Evolutionary conservation across 805 yeast genomes (phyloP).

Genomic region (Saccharomycopsis synnaedendra): DNA sequence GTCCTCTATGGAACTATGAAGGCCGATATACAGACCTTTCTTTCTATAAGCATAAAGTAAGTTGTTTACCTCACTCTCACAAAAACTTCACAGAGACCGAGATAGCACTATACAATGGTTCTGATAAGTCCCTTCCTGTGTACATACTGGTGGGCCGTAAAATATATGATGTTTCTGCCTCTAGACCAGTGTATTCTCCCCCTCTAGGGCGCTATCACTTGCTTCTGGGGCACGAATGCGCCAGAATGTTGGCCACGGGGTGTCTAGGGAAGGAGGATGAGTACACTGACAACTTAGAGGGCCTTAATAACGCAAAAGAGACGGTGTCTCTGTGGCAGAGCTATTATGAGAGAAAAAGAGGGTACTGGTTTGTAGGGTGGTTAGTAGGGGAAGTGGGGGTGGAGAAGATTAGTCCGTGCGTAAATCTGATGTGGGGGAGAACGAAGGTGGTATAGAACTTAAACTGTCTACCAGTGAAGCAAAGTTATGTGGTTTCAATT

Average conservation of each 20-base stretch:
- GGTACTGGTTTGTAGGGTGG: conserved; percentile 14
- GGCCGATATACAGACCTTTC: conserved; percentile 36
- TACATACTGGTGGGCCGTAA: conserved; percentile 48
- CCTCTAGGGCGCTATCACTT: conserved; percentile 43
- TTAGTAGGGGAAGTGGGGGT: background rate
- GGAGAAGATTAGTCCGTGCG: too few species aligned
- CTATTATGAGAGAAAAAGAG: conserved; percentile 3
- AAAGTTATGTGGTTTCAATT: too few species aligned
- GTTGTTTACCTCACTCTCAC: conserved; percentile 10
- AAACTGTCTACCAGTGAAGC: too few species aligned
- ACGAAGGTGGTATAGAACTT: too few species aligned
- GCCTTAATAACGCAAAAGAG: conserved; percentile 32
- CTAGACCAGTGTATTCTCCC: conserved; percentile 38
- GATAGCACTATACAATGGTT: conserved; percentile 41
- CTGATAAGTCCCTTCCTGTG: conserved; percentile 35
- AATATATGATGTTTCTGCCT: conserved; percentile 52
- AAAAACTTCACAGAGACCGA: conserved; percentile 31
- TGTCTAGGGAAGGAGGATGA: conserved; percentile 46
- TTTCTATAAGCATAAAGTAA: conserved; percentile 25
- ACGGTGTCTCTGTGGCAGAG: conserved; percentile 17
- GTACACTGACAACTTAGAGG: conserved; percentile 56
- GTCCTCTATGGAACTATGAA: conserved; percentile 20
- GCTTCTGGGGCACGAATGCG: conserved; percentile 56
- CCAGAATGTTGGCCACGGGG: conserved; percentile 62
- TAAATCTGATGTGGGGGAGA: too few species aligned